Evolutionary conservation across 192 early-diverging fungal species (phyloP).

Genomic region (Physocladia obscura): DNA sequence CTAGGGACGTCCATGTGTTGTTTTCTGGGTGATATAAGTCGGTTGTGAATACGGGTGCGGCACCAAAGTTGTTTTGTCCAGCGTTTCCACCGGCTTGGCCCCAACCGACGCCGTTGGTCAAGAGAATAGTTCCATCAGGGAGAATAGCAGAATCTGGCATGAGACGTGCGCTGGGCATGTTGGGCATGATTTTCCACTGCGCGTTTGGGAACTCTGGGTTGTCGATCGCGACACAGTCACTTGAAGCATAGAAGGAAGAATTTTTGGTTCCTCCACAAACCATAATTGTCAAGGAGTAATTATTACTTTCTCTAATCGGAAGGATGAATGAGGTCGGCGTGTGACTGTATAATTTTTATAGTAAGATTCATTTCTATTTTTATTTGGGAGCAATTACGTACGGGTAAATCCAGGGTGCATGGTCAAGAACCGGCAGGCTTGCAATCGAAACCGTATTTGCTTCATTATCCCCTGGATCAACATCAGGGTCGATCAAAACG

Average conservation of each 20-base stretch:
- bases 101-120: slow-evolving; percentile 33
- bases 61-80: slow-evolving; percentile 33
- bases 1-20: slow-evolving; percentile 13
- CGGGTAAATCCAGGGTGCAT: slow-evolving; percentile 36
- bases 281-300: slow-evolving; percentile 13
- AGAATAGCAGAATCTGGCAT: slow-evolving; percentile 39
- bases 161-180: slow-evolving; percentile 27
- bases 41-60: slow-evolving; percentile 26
- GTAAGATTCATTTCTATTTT: not conserved
- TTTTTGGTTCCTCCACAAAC: slow-evolving; percentile 39
- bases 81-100: slow-evolving; percentile 40
- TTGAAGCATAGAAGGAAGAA: not conserved
- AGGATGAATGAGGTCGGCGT: slow-evolving; percentile 33
- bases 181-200: slow-evolving; percentile 14
- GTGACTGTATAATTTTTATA: slow-evolving; percentile 23
- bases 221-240: slow-evolving; percentile 19
- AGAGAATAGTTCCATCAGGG: slow-evolving; percentile 40
- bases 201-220: slow-evolving; percentile 27
- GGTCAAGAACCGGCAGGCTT: not conserved
- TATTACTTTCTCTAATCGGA: slow-evolving; percentile 30
- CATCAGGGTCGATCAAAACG: slow-evolving; percentile 17
- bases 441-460: not conserved
- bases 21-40: slow-evolving; percentile 35
- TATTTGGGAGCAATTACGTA: not conserved
- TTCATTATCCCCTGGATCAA: slow-evolving; percentile 8